Evolutionary conservation across 768 basidiomycete genomes (phyloP), one percentile per base, ranked within the genome.

Genomic region (Suillus bovinus): DNA sequence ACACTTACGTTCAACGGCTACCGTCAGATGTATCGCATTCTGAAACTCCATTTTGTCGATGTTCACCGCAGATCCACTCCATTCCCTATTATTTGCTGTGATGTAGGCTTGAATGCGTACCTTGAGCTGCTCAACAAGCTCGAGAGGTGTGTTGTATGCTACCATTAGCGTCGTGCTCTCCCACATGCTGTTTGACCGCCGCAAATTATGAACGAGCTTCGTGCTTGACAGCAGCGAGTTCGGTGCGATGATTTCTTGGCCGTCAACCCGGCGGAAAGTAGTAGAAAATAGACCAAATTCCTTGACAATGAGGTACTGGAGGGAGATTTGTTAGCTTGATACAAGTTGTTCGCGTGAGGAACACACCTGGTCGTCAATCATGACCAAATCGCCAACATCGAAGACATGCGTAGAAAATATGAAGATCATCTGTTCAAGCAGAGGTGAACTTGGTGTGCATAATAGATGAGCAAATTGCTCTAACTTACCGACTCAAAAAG

Each of bases 371-470:
- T 87, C 86, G 68, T 93, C 91, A 64, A 93, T 91, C 82, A 93
- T 84, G 8, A 93, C 87, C 34, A 92, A 75, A 68, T 93, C 91
- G 8, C 91, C 91, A 8, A 93, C 88, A 70, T 92, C 90, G 66
- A 89, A 93, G n/a, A 90, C 88, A 69, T 93, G 91, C 0, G 91
- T 92, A 1, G 88, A 89, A 72, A 92, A 91, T 62, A 92, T 91
- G 77, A 93, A 93, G 68, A 93, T 89, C 24, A 93, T 82, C 89
- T 90, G 56, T 5, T 33, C 3, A 39, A 17, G 27, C n/a, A 65
- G 36, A 53, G 54, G 64, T 58, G 17, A 22, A 24, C 44, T 16
- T 41, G 55, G 8, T 20, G 29, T 57, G 13, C 58, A 36, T 46
- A 46, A 24, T 31, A 38, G 63, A 38, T 22, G 36, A 54, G 13